phyloP scores from a whole-genome alignment of 768 basidiomycete genomes.

The Cystofilobasidium capitatum region DNA sequence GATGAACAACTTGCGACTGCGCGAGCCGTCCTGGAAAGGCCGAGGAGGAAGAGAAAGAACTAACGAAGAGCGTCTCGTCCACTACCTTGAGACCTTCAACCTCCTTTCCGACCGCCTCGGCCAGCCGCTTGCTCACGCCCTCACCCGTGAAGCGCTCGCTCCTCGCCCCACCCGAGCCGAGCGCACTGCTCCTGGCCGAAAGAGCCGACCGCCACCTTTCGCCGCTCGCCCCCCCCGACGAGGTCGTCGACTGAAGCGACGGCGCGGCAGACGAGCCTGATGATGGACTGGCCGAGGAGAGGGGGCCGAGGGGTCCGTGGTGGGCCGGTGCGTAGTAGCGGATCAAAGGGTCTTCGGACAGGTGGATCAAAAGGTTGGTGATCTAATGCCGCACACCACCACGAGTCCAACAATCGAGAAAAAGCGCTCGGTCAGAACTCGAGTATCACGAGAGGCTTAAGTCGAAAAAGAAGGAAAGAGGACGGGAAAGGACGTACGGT shows the following conservation, averaged over 20 bases:
- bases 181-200: constrained; percentile 22
- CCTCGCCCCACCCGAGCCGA: constrained; percentile 11
- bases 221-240: constrained; percentile 22
- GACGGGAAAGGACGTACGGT: constrained; percentile 34
- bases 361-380: constrained; percentile 73
- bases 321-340: constrained; percentile 81
- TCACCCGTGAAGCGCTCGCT: constrained; percentile 52
- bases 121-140: constrained; percentile 68
- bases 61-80: constrained; percentile 49
- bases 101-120: constrained; percentile 69
- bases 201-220: constrained; percentile 38
- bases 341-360: constrained; percentile 86
- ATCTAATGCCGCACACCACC: constrained; percentile 52
- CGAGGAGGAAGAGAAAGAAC: neutral
- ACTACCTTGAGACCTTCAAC: constrained; percentile 77
- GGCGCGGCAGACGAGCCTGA: constrained; percentile 15
- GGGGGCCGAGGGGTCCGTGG: constrained; percentile 72
- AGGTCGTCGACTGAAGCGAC: constrained; percentile 23
- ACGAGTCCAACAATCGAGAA: neutral
- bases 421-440: neutral
- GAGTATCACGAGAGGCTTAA: neutral
- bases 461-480: neutral
- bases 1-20: too few species aligned
- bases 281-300: constrained; percentile 49
- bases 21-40: too few species aligned